phyloP scores from a whole-genome alignment of 768 basidiomycete species.

The Amanita brunnescens region DNA sequence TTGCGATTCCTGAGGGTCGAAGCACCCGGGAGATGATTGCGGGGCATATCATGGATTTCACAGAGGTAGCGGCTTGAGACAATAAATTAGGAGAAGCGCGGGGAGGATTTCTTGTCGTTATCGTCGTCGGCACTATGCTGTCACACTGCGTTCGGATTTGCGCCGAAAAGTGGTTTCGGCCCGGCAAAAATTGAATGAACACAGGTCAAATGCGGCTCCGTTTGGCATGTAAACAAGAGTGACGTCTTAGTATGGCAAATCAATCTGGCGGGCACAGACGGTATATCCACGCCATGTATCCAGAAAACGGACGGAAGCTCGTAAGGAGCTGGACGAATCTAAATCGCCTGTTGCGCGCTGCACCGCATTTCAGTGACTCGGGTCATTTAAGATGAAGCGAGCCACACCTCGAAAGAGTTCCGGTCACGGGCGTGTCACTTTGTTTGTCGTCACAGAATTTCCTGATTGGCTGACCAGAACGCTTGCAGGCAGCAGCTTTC shows the following conservation, averaged over 20 bases:
- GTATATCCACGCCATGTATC: not conserved
- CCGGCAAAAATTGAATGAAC: conserved; percentile 35
- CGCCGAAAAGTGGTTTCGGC: conserved; percentile 55
- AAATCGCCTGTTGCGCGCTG: not conserved
- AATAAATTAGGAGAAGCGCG: conserved; percentile 26
- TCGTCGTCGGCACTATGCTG: conserved; percentile 44
- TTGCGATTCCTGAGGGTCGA: conserved; percentile 80
- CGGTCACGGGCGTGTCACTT: conserved; percentile 6
- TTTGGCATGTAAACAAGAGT: conserved; percentile 32
- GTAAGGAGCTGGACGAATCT: not conserved
- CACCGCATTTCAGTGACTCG: not conserved
- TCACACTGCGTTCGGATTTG: conserved; percentile 47
- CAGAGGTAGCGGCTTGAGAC: conserved; percentile 22
- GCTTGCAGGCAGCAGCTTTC: not conserved
- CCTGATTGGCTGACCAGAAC: conserved; percentile 4
- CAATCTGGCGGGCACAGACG: conserved; percentile 7
- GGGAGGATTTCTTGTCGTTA: conserved; percentile 32
- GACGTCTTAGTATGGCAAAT: conserved; percentile 9
- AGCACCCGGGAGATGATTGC: conserved; percentile 66
- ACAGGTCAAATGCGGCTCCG: conserved; percentile 25
- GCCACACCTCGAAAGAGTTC: not conserved
- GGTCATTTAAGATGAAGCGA: conserved; percentile 3
- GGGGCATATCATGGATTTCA: conserved; percentile 81
- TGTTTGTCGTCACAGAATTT: conserved; percentile 2
- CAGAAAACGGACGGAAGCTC: not conserved